These are phyloP conservation scores for Plantago major DNA, from an alignment of 257 asterid species.

Conservation along the genomic window DNA sequence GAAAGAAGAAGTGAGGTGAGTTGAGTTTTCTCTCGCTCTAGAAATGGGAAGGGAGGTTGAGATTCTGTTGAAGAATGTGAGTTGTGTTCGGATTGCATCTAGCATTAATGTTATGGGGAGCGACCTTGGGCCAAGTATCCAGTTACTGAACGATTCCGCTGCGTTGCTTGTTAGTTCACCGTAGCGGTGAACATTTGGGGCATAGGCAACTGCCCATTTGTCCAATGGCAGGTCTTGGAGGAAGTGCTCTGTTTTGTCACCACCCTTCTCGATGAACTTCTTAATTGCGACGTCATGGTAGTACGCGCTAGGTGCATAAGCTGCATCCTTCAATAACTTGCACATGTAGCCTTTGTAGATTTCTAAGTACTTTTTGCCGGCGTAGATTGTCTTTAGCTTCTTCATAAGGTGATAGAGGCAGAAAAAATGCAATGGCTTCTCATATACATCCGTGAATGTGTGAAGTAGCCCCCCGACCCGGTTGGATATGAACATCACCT, in stretches of 20 bases:
- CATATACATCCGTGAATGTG: too few relatives aligned
- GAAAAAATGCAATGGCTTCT: too few relatives aligned
- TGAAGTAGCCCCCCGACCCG: too few relatives aligned
- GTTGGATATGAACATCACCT: too few relatives aligned
- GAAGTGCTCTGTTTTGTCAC: not conserved
- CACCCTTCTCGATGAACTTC: not conserved
- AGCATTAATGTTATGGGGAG: not conserved
- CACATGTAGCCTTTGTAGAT: not conserved
- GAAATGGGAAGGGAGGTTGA: conserved; percentile 10
- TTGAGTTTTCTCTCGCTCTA: conserved; percentile 10
- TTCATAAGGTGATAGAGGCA: too few relatives aligned
- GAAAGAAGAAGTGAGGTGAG: not conserved
- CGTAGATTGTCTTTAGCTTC: too few relatives aligned
- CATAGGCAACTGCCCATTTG: not conserved
- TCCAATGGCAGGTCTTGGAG: not conserved
- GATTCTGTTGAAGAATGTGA: conserved; percentile 14
- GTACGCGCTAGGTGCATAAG: not conserved
- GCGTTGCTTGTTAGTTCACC: not conserved
- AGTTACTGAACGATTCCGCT: too few relatives aligned
- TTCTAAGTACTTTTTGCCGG: not conserved
- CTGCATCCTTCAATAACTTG: not conserved
- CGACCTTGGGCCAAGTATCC: not conserved
- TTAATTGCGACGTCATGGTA: not conserved
- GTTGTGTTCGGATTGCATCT: not conserved
- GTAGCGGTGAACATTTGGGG: not conserved